Evolutionary conservation across 768 basidiomycete genomes (phyloP).

Genomic region (Kwoniella sp.): DNA sequence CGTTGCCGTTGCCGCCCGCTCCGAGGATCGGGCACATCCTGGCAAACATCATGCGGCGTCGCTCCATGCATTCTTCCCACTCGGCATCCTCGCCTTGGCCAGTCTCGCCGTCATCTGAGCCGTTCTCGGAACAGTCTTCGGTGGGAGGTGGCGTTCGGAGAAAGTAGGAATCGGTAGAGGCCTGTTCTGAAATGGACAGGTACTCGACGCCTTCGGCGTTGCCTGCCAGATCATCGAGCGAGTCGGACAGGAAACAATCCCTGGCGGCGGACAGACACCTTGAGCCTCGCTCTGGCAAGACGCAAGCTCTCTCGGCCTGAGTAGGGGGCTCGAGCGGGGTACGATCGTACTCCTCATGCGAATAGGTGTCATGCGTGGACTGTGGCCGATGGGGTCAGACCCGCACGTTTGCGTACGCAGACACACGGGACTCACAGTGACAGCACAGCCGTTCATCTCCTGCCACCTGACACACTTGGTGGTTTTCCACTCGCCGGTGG

Average conservation of each 20-base stretch:
- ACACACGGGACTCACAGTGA: constrained; percentile 27
- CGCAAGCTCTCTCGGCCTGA: constrained; percentile 59
- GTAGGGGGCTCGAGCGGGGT: constrained; percentile 63
- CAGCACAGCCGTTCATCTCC: constrained; percentile 28
- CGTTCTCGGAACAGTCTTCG: constrained; percentile 11
- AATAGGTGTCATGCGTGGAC: constrained; percentile 53
- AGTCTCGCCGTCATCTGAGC: constrained; percentile 1
- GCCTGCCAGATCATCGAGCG: constrained; percentile 3
- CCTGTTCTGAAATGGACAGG: neutral
- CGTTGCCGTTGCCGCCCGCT: too few relatives aligned
- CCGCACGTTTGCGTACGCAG: neutral
- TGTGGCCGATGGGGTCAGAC: constrained; percentile 4
- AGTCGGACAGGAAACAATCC: constrained; percentile 12
- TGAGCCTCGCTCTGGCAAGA: constrained; percentile 70
- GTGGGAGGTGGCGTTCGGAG: constrained; percentile 13
- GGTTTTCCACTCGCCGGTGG: constrained; percentile 20
- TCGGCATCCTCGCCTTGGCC: constrained; percentile 22
- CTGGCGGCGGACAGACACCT: constrained; percentile 8
- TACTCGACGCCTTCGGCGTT: neutral
- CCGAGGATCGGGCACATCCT: constrained; percentile 19
- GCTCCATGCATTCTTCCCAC: constrained; percentile 47
- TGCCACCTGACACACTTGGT: constrained; percentile 39
- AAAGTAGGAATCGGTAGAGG: constrained; percentile 2
- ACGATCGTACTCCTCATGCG: constrained; percentile 63
- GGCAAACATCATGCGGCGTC: constrained; percentile 46